Base-by-base conservation (phyloP, 2,329 filamentous ascomycete genomes). In the Alternaria metachromatica region DNA sequence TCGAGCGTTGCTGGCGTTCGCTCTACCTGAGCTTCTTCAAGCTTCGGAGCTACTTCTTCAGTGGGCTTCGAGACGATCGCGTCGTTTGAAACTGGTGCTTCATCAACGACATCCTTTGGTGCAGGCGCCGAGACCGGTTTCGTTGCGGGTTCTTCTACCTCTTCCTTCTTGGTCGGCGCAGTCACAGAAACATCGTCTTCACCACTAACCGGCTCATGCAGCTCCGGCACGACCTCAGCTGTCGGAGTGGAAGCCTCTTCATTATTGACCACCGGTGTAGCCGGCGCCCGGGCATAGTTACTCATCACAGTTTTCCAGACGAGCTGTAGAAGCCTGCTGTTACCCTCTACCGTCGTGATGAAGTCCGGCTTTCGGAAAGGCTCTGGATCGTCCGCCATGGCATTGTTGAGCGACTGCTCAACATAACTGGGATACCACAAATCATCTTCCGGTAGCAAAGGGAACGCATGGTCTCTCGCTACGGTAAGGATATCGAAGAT, bases 281-380 rank as follows among this genome's bases (percentile, higher is more conserved):
- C 51, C 6, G 33, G 51, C 13, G 26, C 56, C 9, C 25, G 26
- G 8, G 69, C 53, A 33, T 65, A 72, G 12, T 65, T 70, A 12
- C 69, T 72, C 58, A 76, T 71, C 11, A 78, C 71, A 3, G 74
- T 73, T 30, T 67, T 71, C 73, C 76, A 74, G 1, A 76, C 70
- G 5, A 77, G 68, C 9, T 73, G 69, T 0, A 74, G 61, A n/a
- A 74, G 68, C 44, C 60, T 71, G 6, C 68, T 70, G 18, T 76
- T 72, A 0, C 72, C 74, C 21, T 72, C 71, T 11, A 78, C 64
- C 25, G 68, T 66, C 13, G 73, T 71, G 23, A 72, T 70, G 37
- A 77, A 75, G 3, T 68, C 70, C 1, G 71, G 64, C 23, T 60
- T 65, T 18, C 58, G 58, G 41, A 77, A 77, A 1, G 74, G 70